Percentiles rank a stretch among this genome's conserved stretches.
Conservation (phyloP, 805 yeast genomes). For the Hanseniaspora singularis region DNA sequence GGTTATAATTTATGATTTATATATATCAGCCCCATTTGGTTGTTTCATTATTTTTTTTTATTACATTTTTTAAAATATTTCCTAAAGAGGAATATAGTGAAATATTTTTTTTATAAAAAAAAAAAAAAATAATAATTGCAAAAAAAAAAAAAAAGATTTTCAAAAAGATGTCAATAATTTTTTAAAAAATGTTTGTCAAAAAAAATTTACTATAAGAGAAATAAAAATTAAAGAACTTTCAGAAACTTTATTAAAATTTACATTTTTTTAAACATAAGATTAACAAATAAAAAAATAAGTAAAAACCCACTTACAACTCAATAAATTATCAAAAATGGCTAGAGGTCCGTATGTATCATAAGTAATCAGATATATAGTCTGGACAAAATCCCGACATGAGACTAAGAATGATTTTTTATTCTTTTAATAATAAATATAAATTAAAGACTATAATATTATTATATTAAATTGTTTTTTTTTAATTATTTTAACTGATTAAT, state of each 20-base stretch:
- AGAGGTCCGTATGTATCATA: conserved; percentile 57
- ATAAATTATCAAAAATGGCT: conserved; percentile 42
- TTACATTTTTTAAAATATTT: background rate
- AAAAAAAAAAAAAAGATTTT: too few relatives aligned
- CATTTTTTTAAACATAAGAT: too few relatives aligned
- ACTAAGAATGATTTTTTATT: background rate
- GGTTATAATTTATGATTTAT: too few relatives aligned
- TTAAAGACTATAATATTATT: background rate
- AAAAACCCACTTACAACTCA: conserved; percentile 17
- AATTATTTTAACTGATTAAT: background rate
- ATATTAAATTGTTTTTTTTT: background rate
- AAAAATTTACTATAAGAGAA: too few relatives aligned
- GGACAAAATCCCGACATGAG: conserved; percentile 17
- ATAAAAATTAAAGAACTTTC: too few relatives aligned
- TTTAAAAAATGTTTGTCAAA: too few relatives aligned
- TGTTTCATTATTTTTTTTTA: too few relatives aligned
- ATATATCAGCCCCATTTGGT: background rate
- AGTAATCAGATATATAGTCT: conserved; percentile 17
- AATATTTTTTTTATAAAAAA: too few relatives aligned
- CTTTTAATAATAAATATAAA: background rate
- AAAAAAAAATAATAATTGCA: too few relatives aligned
- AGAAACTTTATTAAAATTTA: too few relatives aligned
- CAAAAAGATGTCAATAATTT: too few relatives aligned
- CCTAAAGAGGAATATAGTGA: background rate
- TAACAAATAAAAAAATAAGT: background rate